phyloP scores from a whole-genome alignment of 2,329 filamentous ascomycete species.

The Fusarium poae region DNA sequence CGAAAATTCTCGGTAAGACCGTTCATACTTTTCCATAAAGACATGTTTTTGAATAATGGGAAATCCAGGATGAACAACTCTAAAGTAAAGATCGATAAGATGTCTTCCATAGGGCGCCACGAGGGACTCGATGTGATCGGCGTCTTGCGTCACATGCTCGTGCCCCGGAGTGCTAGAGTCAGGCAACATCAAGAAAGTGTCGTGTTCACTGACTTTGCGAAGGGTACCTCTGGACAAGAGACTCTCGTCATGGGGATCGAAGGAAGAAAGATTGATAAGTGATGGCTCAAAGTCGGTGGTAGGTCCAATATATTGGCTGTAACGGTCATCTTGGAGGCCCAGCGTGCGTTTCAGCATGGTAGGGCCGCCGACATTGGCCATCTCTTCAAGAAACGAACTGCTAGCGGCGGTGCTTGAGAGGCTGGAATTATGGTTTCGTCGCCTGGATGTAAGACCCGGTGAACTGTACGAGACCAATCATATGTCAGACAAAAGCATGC shows the following conservation, averaged over 20 bases:
- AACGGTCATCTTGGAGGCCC: conserved; percentile 81
- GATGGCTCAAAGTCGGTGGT: conserved; percentile 87
- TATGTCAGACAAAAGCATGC: conserved; percentile 58
- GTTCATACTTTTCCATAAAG: conserved; percentile 82
- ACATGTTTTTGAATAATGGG: conserved; percentile 86
- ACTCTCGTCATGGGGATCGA: conserved; percentile 85
- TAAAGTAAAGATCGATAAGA: conserved; percentile 85
- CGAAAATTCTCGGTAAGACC: conserved; percentile 79
- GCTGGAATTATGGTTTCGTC: conserved; percentile 68
- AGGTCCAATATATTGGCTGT: conserved; percentile 85
- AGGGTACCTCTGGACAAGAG: conserved; percentile 76
- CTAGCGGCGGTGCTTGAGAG: conserved; percentile 72
- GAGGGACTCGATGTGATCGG: conserved; percentile 79
- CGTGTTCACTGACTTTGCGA: conserved; percentile 80
- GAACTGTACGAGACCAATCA: conserved; percentile 67
- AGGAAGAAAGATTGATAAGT: conserved; percentile 83
- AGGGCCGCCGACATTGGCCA: conserved; percentile 77
- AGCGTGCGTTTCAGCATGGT: conserved; percentile 77
- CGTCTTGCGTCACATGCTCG: conserved; percentile 76
- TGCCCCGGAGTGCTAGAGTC: conserved; percentile 79
- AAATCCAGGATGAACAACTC: conserved; percentile 82
- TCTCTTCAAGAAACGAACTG: conserved; percentile 75
- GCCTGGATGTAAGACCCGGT: conserved; percentile 64
- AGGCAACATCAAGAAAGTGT: conserved; percentile 84
- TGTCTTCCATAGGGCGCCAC: conserved; percentile 82